Evolutionary conservation across 2,329 filamentous ascomycete species (phyloP).

Genomic region (Exophiala mesophila): DNA sequence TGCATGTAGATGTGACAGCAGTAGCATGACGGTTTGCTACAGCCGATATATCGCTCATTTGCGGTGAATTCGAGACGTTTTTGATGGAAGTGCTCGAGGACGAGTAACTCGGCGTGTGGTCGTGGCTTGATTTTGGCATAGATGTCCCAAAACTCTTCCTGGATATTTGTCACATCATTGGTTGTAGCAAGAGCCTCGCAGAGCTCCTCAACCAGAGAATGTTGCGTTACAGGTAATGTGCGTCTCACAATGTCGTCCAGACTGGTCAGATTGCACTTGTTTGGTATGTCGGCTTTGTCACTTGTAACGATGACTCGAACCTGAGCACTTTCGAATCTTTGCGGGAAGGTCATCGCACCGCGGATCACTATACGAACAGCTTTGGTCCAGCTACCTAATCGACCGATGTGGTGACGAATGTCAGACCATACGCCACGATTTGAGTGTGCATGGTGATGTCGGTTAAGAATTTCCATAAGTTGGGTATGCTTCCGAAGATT

Average conservation of each 20-base stretch:
- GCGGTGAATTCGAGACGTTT: constrained; percentile 33
- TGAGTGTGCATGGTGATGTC: constrained; percentile 3
- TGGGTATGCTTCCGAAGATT: constrained; percentile 4
- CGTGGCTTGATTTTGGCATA: constrained; percentile 27
- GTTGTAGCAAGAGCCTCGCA: constrained; percentile 3
- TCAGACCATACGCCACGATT: constrained; percentile 11
- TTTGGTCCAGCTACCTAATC: constrained; percentile 42
- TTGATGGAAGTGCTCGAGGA: constrained; percentile 46
- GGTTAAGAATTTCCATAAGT: constrained; percentile 6
- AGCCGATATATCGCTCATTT: constrained; percentile 45
- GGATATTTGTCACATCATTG: constrained; percentile 1
- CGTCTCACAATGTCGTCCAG: constrained; percentile 4
- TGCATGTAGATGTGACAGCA: constrained; percentile 39
- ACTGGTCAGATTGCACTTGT: neutral
- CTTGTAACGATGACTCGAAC: constrained; percentile 5
- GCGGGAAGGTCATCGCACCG: constrained; percentile 29
- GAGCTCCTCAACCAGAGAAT: constrained; percentile 1
- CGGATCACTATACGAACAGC: constrained; percentile 37
- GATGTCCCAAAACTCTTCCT: constrained; percentile 3
- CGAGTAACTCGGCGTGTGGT: constrained; percentile 45
- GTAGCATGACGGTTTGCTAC: constrained; percentile 51
- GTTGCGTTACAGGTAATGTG: constrained; percentile 3
- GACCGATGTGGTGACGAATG: constrained; percentile 41
- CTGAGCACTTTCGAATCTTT: constrained; percentile 29
- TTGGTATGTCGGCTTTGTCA: constrained; percentile 4